Base-by-base conservation (phyloP, 768 basidiomycete species). In the Cantharellus cinnabarinus region DNA sequence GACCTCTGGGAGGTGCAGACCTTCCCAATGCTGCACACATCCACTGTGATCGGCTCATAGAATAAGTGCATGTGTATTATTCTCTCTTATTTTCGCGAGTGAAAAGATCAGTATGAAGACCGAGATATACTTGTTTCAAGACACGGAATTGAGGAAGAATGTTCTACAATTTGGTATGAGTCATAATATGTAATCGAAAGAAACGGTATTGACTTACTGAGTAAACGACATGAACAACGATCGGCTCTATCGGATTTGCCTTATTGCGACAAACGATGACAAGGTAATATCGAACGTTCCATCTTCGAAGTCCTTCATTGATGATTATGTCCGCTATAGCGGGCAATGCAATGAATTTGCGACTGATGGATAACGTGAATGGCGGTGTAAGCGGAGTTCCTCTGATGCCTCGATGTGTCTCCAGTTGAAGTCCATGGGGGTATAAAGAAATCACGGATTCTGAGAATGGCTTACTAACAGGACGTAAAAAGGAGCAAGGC, bases 251-350 rank as follows among this genome's bases (percentile, higher is more conserved):
- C 38, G 56, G 61, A 4, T 2, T 34, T 34, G 42, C 34, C 29
- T 4, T 37, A 40, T 41, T 67, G 65, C 39, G 71, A 70, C 29
- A 81, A 63, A 60, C 57, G 35, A 62, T 60, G 56, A 57, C 80
- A 4, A 87, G 70, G 65, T 83, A 86, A 65, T 79, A 85, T 14
- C 78, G 74, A 29, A 87, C 75, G 67, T 83, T 73, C 85, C 85
- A 89, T 53, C 83, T 69, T 5, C 69, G 73, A 14, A 88, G 67
- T 1, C 80, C 85, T 67, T 89, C 87, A 64, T 86, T 82, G 58
- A 89, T 81, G 38, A 87, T 64, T 50, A 83, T 71, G 59, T 85
- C 83, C 57, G 75, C 73, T 20, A 88, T 67, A 2, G 67, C 63
- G 0, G 72, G 66, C 38, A 75, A 66, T 4, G 82, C 79, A 62